phyloP scores from a whole-genome alignment of 306 rosid genomes.

The Hylodesmum podocarpum region DNA sequence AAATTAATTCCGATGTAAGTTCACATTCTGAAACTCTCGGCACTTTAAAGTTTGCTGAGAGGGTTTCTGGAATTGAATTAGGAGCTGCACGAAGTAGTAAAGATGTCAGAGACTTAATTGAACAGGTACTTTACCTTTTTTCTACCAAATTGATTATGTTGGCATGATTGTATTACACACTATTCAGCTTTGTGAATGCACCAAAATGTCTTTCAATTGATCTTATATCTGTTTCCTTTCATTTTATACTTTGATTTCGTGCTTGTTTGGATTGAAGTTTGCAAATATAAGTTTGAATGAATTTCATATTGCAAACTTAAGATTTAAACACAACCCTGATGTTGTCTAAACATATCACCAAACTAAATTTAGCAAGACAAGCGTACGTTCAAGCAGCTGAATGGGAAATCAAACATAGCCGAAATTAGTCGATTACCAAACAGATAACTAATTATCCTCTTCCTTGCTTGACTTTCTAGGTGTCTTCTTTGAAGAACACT shows the following conservation, averaged over 20 bases:
- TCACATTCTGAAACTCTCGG: slow-evolving; percentile 78
- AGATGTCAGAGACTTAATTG: slow-evolving; percentile 77
- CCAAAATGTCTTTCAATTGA: neutral
- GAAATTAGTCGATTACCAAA: neutral
- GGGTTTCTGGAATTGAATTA: slow-evolving; percentile 87
- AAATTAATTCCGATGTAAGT: slow-evolving; percentile 71
- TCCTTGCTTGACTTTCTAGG: slow-evolving; percentile 40
- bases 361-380: neutral
- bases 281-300: neutral
- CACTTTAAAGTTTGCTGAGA: slow-evolving; percentile 92
- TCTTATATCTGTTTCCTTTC: neutral
- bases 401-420: neutral
- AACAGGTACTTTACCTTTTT: slow-evolving; percentile 53
- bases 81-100: slow-evolving; percentile 86
- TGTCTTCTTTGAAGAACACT: slow-evolving; percentile 62
- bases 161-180: neutral
- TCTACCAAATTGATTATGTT: slow-evolving; percentile 10
- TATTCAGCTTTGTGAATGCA: neutral
- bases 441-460: neutral
- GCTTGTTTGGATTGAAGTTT: neutral
- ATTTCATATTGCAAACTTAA: neutral
- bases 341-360: neutral
- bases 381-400: neutral
- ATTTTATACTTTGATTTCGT: neutral
- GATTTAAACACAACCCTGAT: neutral